These are phyloP conservation scores for Trichosporon sp. DNA, from an alignment of 1,284 basidiomycete genomes.

Conservation along the genomic window DNA sequence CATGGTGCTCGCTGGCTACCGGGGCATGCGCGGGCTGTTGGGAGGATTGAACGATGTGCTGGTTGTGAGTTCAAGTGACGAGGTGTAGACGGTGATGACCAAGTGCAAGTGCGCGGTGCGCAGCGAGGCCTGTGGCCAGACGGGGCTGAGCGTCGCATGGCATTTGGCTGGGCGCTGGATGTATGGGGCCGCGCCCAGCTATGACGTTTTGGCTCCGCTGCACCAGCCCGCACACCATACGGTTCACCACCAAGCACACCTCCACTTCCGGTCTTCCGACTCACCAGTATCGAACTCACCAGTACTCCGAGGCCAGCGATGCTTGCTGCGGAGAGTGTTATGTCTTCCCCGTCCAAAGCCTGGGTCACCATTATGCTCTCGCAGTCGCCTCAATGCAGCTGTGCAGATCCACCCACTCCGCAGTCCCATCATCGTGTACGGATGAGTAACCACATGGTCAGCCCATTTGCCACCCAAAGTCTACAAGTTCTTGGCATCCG, in stretches of 20 bases:
- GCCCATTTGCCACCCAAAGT: too few relatives aligned
- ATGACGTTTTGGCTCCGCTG: slow-evolving; percentile 19
- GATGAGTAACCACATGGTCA: too few relatives aligned
- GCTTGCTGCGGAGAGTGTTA: neutral
- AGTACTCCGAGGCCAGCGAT: neutral
- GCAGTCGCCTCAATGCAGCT: too few relatives aligned
- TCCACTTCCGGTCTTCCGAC: neutral
- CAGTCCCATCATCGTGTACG: too few relatives aligned
- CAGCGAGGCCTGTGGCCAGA: neutral
- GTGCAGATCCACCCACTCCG: too few relatives aligned
- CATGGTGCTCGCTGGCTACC: slow-evolving; percentile 22
- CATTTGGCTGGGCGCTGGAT: neutral
- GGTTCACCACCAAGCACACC: neutral
- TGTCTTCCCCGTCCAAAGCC: too few relatives aligned
- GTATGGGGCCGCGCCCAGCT: neutral
- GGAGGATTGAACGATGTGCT: neutral
- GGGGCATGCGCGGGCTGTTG: slow-evolving; percentile 2
- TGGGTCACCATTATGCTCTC: too few relatives aligned
- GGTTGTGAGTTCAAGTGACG: neutral
- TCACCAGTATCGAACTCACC: neutral
- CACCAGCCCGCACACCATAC: neutral
- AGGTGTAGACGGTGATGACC: neutral
- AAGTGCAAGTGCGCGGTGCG: neutral
- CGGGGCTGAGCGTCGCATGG: too few relatives aligned
- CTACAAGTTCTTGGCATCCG: too few relatives aligned